A percentile compares a stretch with the other conserved stretches of the same genome.
Evolutionary conservation across 2,329 filamentous ascomycete genomes (phyloP).

Genomic region (Paecilomyces variotii): DNA sequence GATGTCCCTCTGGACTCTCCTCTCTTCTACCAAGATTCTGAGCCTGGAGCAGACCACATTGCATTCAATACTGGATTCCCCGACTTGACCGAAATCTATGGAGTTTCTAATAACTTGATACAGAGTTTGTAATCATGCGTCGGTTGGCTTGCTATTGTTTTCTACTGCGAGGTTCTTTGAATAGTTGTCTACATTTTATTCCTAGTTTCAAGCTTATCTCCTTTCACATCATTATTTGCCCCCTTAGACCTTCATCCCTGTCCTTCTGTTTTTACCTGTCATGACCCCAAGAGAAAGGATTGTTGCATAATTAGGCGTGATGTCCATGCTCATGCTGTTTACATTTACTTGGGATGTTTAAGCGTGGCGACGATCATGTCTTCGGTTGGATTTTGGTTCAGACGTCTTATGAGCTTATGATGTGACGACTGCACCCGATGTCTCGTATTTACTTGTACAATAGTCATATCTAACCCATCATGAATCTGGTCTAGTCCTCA

Average conservation of each 20-base stretch:
- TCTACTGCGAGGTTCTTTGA: neutral
- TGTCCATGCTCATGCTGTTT: neutral
- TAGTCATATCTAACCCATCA: neutral
- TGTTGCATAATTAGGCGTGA: neutral
- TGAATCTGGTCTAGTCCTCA: neutral
- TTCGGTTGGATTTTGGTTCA: neutral
- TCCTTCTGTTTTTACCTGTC: neutral
- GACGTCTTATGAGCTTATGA: neutral
- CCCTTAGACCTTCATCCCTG: neutral
- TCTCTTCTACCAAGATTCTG: slow-evolving; percentile 21
- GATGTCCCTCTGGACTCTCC: slow-evolving; percentile 15
- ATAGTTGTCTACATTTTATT: neutral
- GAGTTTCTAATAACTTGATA: neutral
- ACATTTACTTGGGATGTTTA: neutral
- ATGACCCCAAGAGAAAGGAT: neutral
- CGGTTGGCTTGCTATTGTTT: neutral
- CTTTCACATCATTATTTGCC: neutral
- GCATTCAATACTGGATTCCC: neutral
- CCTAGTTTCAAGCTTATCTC: neutral
- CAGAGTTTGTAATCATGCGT: neutral
- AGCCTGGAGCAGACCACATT: slow-evolving; percentile 2
- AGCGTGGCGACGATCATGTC: neutral
- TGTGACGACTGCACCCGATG: neutral
- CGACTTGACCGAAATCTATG: neutral
- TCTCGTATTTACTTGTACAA: neutral